A percentile compares a stretch with the other conserved stretches of the same genome.
Conservation (phyloP, 2,329 filamentous ascomycete species). For the Aspergillus sp. region DNA sequence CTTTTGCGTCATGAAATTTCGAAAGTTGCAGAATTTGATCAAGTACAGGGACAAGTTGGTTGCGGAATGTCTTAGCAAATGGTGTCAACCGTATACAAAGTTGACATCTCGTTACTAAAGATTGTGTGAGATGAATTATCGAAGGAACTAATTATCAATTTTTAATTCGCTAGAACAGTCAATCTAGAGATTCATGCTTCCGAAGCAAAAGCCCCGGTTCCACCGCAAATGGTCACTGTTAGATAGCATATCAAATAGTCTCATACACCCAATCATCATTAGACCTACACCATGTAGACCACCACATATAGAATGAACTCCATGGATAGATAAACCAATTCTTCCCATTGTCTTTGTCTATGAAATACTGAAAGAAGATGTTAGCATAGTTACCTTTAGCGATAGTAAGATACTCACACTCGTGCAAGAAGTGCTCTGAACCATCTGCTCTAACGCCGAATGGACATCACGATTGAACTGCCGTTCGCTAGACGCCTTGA, state of each 20-base stretch:
- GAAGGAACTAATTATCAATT: too few relatives aligned
- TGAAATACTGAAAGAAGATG: background rate
- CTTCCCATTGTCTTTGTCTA: background rate
- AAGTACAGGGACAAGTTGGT: too few relatives aligned
- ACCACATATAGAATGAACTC: background rate
- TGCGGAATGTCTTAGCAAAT: too few relatives aligned
- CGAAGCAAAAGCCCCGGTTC: too few relatives aligned
- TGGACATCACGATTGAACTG: background rate
- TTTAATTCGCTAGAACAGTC: too few relatives aligned
- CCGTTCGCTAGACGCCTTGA: background rate
- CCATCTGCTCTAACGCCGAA: background rate
- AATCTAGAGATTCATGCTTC: too few relatives aligned
- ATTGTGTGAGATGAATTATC: too few relatives aligned
- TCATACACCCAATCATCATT: background rate
- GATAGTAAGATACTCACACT: background rate
- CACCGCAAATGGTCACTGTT: background rate
- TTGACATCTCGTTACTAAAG: too few relatives aligned
- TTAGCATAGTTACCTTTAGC: background rate
- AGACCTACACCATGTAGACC: background rate
- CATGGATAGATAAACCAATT: background rate
- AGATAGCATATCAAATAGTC: background rate
- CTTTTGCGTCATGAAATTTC: too few relatives aligned
- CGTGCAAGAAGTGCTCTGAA: background rate
- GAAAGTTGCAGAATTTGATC: too few relatives aligned
- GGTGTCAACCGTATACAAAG: too few relatives aligned